Percentiles rank a stretch among this genome's conserved stretches.
phyloP scores from a whole-genome alignment of 257 asterid genomes.

The Fraxinus quadrangulata region DNA sequence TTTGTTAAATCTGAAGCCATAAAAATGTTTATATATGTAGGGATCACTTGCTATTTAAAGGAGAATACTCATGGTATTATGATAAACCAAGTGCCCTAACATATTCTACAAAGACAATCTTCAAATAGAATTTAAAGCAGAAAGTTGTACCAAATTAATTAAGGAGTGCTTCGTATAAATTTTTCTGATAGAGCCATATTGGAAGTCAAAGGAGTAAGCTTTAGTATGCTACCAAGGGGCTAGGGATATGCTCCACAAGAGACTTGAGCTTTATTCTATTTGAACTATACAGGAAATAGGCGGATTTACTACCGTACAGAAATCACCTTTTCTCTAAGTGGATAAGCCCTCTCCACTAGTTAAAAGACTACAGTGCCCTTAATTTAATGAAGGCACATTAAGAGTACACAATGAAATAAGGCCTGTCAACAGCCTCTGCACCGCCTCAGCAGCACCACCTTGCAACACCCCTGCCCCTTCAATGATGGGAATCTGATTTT shows the following conservation, averaged over 20 bases:
- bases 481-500: background rate
- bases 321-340: background rate
- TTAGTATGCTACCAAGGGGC: background rate
- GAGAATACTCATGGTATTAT: background rate
- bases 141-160: background rate
- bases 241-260: background rate
- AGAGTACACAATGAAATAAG: background rate
- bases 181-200: background rate
- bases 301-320: background rate
- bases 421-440: background rate
- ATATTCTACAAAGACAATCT: background rate
- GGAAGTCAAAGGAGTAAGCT: background rate
- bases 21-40: background rate
- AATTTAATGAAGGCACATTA: background rate
- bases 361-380: background rate
- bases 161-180: background rate
- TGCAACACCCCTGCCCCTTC: background rate
- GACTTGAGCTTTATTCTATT: background rate
- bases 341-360: background rate
- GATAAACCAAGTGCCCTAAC: background rate
- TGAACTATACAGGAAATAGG: background rate
- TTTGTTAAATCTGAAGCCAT: conserved; percentile 37
- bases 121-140: background rate
- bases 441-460: background rate
- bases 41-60: background rate